Evolutionary conservation across 2,329 filamentous ascomycete species (phyloP).

Genomic region (Fusarium marasasianum): DNA sequence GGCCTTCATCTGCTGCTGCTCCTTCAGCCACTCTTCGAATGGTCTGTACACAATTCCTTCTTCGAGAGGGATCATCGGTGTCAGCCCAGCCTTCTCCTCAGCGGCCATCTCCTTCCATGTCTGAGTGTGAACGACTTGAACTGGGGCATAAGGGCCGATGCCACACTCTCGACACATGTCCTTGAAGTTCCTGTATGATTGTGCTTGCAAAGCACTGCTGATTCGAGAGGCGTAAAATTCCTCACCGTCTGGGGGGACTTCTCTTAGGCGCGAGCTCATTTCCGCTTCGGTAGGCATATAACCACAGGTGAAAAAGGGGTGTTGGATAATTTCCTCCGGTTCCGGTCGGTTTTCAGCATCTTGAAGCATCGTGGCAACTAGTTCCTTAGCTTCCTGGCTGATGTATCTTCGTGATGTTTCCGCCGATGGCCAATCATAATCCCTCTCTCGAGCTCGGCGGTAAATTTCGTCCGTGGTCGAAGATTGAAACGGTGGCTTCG

Average conservation of each 20-base stretch:
- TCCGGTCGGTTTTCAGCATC: conserved; percentile 79
- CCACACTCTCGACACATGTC: conserved; percentile 67
- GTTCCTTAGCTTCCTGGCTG: conserved; percentile 78
- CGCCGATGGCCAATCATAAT: conserved; percentile 81
- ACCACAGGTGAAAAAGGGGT: conserved; percentile 80
- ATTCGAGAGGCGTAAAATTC: conserved; percentile 65
- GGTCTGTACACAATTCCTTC: conserved; percentile 71
- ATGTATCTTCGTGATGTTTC: conserved; percentile 75
- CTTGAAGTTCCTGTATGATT: conserved; percentile 62
- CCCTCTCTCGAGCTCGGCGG: conserved; percentile 72
- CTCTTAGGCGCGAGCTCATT: conserved; percentile 67
- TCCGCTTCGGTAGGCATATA: conserved; percentile 73
- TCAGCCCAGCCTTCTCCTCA: conserved; percentile 73
- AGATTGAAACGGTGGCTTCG: conserved; percentile 96
- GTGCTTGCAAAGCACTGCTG: conserved; percentile 54
- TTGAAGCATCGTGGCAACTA: conserved; percentile 79
- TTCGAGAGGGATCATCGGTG: conserved; percentile 69
- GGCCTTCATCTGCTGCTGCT: conserved; percentile 56
- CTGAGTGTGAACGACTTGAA: conserved; percentile 60
- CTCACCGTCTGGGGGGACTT: conserved; percentile 65
- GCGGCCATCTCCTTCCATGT: conserved; percentile 73
- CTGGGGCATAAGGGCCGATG: conserved; percentile 64
- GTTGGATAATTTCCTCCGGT: conserved; percentile 81
- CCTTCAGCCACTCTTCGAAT: conserved; percentile 68
- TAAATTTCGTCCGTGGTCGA: conserved; percentile 89